Evolutionary conservation across 129 eudicot species (phyloP), one percentile per base, ranked within the genome.

Genomic region (Sambucus nigra): DNA sequence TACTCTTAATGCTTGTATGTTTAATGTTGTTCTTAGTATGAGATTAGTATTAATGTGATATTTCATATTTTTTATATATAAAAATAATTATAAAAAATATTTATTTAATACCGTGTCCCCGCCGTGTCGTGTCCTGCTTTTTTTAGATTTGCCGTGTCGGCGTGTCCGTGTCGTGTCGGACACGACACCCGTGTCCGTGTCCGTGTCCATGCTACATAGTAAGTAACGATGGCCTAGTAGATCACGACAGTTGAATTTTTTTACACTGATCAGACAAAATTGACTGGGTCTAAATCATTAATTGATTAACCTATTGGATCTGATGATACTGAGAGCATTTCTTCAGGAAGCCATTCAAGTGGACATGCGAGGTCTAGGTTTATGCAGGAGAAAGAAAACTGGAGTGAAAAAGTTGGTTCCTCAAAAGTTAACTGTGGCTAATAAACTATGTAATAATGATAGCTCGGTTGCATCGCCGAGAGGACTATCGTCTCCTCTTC

Each of bases 191-290:
- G n/a, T n/a, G n/a, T n/a, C n/a, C n/a, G n/a, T n/a, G n/a, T n/a
- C n/a, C n/a, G n/a, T n/a, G n/a, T n/a, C n/a, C n/a, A n/a, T n/a
- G n/a, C n/a, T n/a, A n/a, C n/a, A n/a, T n/a, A n/a, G n/a, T n/a
- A n/a, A n/a, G n/a, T 81, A 76, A 9, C 53, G 80, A 14, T 88
- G 97, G 97, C 97, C 97, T 0, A 87, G 47, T 49, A 64, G 94
- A 67, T 70, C 84, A 46, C 71, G 79, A 51, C 67, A 57, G 32
- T 69, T 51, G 53, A 66, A 61, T 73, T 68, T 77, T 6, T 29
- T 88, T 77, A 78, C 78, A 20, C 68, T 76, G 69, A 88, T 64
- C 78, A 64, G 57, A 7, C 48, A 47, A 70, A 73, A 72, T 62
- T 63, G 65, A 67, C 65, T 66, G 79, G 89, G 80, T 79, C 96